Evolutionary conservation across 805 yeast species (phyloP).

Genomic region (Candida silvatica): DNA sequence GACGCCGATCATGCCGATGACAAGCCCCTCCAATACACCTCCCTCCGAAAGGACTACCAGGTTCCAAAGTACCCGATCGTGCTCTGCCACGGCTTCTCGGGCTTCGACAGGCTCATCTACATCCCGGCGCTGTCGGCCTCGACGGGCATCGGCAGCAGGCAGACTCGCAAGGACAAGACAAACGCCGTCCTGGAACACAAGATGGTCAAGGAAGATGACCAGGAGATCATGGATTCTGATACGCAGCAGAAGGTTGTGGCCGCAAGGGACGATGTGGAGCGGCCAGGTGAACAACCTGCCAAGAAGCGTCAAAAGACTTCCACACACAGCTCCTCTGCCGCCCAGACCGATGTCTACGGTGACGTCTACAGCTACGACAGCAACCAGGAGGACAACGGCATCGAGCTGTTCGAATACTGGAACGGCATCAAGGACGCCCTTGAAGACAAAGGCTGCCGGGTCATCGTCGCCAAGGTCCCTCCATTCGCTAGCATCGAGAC

Average conservation of each 20-base stretch:
- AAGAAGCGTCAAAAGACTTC: too few relatives aligned
- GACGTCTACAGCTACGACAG: too few relatives aligned
- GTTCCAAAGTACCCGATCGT: constrained; percentile 70
- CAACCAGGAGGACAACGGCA: constrained; percentile 14
- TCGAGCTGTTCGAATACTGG: constrained; percentile 65
- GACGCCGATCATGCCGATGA: background rate
- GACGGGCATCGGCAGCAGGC: constrained; percentile 11
- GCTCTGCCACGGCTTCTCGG: constrained; percentile 81
- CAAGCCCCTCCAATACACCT: background rate
- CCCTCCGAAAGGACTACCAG: constrained; percentile 36
- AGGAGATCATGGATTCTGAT: background rate
- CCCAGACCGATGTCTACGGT: too few relatives aligned
- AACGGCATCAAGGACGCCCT: constrained; percentile 63
- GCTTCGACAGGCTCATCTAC: constrained; percentile 58
- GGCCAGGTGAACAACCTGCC: too few relatives aligned
- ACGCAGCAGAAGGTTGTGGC: background rate
- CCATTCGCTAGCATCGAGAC: constrained; percentile 70
- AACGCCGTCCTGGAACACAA: background rate
- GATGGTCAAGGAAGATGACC: constrained; percentile 4
- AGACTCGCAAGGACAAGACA: constrained; percentile 5
- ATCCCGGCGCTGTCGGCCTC: constrained; percentile 14
- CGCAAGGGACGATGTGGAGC: background rate
- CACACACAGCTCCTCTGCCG: too few relatives aligned
- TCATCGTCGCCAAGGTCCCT: constrained; percentile 70
- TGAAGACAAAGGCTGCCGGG: constrained; percentile 54